Evolutionary conservation across 257 asterid genomes (phyloP), one percentile per base, ranked within the genome.

Genomic region (Jaltomata sinuosa): DNA sequence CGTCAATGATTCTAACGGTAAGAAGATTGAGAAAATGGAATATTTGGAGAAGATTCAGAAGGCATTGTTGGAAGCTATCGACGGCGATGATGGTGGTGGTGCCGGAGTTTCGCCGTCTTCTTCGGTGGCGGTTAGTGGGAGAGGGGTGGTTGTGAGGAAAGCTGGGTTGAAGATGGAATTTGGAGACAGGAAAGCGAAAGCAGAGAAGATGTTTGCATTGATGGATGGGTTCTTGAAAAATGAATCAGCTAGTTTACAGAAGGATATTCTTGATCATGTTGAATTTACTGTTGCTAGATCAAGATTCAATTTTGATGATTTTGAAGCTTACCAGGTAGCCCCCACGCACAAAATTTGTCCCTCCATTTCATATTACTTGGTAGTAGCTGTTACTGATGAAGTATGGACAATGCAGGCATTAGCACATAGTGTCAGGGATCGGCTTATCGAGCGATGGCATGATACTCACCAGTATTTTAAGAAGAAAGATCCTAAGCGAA

Each of bases 361-460:
- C n/a, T n/a, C n/a, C n/a, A n/a, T 52, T 52, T 52, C 22, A 52
- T 52, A 52, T 18, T 52, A 18, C 22, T 18, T 38, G n/a, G 64
- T 6, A 55, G 76, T 34, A 74, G 6, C 79, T 42, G 25, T 74
- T 74, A 47, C 61, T 49, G 55, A 49, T 76, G 29, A 76, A 76
- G 10, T 27, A 22, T 76, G 62, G 27, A 76, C 42, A 76, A 38
- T 84, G 90, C 89, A 90, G 91, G 93, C 91, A 50, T 82, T 90
- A 77, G 85, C 93, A 6, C 91, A 87, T 67, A 90, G 91, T 80
- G 90, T 90, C 31, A 87, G 93, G 80, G 93, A 88, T 83, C 87
- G 93, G 68, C 89, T 90, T 72, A 90, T 88, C 83, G 93, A 90
- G 85, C 87, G 91, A 82, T 90, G 93, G 93, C 93, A 90, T 67